A percentile compares a stretch with the other conserved stretches of the same genome.
Evolutionary conservation across 2,329 filamentous ascomycete genomes (phyloP).

Genomic region (Colletotrichum neosansevieriae): DNA sequence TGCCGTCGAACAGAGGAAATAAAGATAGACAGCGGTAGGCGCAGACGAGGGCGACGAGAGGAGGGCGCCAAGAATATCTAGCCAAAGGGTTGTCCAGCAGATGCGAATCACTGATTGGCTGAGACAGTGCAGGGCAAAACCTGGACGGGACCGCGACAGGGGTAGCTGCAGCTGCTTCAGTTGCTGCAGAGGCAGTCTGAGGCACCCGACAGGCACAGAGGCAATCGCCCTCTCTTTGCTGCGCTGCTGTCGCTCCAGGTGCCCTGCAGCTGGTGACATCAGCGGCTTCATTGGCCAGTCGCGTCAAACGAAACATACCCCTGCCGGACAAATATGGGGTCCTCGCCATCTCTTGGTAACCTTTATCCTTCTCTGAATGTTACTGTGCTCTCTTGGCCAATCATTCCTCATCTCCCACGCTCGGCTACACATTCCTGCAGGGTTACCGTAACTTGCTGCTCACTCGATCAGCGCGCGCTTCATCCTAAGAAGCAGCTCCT

Average conservation of each 20-base stretch:
- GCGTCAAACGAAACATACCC: conserved; percentile 40
- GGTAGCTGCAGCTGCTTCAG: conserved; percentile 30
- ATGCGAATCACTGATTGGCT: conserved; percentile 36
- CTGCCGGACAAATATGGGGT: conserved; percentile 30
- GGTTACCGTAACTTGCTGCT: no score
- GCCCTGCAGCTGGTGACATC: conserved; percentile 48
- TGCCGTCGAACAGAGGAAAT: conserved; percentile 13
- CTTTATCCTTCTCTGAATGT: conserved; percentile 8
- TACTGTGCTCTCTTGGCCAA: conserved; percentile 19
- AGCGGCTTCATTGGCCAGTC: conserved; percentile 50
- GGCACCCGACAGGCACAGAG: conserved; percentile 5
- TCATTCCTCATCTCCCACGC: conserved; percentile 8
- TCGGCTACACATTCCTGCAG: background rate
- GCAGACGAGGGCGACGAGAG: background rate
- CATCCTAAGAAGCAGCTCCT: conserved; percentile 7
- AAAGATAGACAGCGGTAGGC: conserved; percentile 11
- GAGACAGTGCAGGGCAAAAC: conserved; percentile 14
- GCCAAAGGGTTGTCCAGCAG: conserved; percentile 21
- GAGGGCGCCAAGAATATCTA: conserved; percentile 21
- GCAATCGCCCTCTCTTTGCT: conserved; percentile 14
- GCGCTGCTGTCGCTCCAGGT: conserved; percentile 5
- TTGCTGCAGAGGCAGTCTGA: conserved; percentile 24
- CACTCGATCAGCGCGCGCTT: conserved; percentile 36
- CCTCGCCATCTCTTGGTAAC: conserved; percentile 29
- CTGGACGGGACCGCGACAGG: conserved; percentile 10